Evolutionary conservation across 805 yeast species (phyloP).

Genomic region (Candida tibetensis): DNA sequence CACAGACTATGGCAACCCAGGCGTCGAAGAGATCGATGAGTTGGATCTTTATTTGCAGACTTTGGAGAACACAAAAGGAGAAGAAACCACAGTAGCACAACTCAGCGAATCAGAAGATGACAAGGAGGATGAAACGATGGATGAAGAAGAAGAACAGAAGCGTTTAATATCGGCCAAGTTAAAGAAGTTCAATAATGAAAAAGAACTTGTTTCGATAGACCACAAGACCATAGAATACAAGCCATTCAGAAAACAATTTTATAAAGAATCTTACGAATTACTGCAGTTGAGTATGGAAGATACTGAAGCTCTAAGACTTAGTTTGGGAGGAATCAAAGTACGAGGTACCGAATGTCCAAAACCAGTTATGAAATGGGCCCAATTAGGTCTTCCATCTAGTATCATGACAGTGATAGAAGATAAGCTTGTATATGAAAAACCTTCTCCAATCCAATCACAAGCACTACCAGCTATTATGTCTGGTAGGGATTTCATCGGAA

Average conservation of each 20-base stretch:
- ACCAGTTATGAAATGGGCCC: constrained; percentile 78
- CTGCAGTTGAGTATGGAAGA: constrained; percentile 50
- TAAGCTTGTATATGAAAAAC: constrained; percentile 51
- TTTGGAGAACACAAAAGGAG: neutral
- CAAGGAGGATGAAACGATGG: constrained; percentile 16
- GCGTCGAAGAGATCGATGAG: constrained; percentile 22
- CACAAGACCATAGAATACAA: constrained; percentile 45
- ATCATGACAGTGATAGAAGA: constrained; percentile 52
- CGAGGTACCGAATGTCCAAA: constrained; percentile 55
- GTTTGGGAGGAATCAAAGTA: constrained; percentile 63
- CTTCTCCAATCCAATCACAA: constrained; percentile 89
- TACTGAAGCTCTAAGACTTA: constrained; percentile 49
- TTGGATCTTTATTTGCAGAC: constrained; percentile 13
- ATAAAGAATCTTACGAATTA: constrained; percentile 57
- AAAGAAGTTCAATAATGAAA: constrained; percentile 45
- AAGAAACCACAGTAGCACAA: neutral
- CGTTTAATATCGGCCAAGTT: constrained; percentile 36
- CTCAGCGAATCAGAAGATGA: constrained; percentile 8
- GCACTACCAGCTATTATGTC: constrained; percentile 88
- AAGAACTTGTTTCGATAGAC: constrained; percentile 49
- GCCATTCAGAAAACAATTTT: constrained; percentile 61
- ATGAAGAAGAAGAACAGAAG: constrained; percentile 32
- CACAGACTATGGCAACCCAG: constrained; percentile 13
- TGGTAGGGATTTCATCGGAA: constrained; percentile 87
- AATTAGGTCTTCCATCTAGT: constrained; percentile 68